A percentile compares a stretch with the other conserved stretches of the same genome.
Evolutionary conservation across 1,139 yeast genomes (phyloP).

Genomic region (Protomyces macrosporus): DNA sequence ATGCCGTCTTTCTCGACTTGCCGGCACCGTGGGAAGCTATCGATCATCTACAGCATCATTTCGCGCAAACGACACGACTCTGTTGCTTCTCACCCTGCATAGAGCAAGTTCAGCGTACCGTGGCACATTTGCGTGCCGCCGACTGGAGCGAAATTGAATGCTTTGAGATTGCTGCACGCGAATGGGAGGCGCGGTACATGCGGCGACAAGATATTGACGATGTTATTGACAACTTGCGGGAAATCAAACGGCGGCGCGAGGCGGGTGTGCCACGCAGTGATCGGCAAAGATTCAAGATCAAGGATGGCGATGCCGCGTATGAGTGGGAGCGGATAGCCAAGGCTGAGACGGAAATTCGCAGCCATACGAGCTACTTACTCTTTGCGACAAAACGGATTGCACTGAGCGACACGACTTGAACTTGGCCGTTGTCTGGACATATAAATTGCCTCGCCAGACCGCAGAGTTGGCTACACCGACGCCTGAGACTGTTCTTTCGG

Average conservation of each 20-base stretch:
- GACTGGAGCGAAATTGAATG: slow-evolving; percentile 91
- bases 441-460: too few relatives aligned
- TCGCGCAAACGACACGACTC: slow-evolving; percentile 35
- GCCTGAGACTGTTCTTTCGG: too few relatives aligned
- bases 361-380: slow-evolving; percentile 89
- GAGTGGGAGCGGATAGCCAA: slow-evolving; percentile 80
- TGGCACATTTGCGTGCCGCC: slow-evolving; percentile 61
- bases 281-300: slow-evolving; percentile 48
- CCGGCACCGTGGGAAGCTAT: slow-evolving; percentile 98
- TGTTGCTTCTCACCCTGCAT: slow-evolving; percentile 66
- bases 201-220: slow-evolving; percentile 79
- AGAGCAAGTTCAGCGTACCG: slow-evolving; percentile 88
- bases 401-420: too few relatives aligned
- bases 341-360: slow-evolving; percentile 77
- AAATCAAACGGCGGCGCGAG: slow-evolving; percentile 67
- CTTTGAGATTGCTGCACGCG: slow-evolving; percentile 81
- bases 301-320: slow-evolving; percentile 77
- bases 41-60: slow-evolving; percentile 60
- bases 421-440: too few relatives aligned
- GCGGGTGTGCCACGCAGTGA: slow-evolving; percentile 67
- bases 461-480: too few relatives aligned
- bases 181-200: slow-evolving; percentile 87
- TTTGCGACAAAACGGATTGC: slow-evolving; percentile 51
- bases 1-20: slow-evolving; percentile 77
- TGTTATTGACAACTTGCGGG: slow-evolving; percentile 73